phyloP scores from a whole-genome alignment of 2,329 filamentous ascomycete genomes.

The Aureobasidium sp. region DNA sequence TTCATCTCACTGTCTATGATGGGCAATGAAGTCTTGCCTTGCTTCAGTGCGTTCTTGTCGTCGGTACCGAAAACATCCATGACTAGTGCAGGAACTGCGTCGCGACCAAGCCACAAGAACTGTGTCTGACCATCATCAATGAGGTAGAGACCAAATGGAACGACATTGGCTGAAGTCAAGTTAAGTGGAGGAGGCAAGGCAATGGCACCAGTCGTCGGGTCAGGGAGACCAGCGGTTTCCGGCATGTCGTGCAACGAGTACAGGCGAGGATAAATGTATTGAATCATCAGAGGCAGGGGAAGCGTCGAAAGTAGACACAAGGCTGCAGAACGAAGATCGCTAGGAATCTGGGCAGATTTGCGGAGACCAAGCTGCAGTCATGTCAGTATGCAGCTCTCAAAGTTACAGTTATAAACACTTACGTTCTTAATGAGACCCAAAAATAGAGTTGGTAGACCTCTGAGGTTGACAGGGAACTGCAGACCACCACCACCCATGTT shows the following conservation, averaged over 20 bases:
- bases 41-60: constrained; percentile 74
- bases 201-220: constrained; percentile 80
- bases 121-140: constrained; percentile 97
- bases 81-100: constrained; percentile 82
- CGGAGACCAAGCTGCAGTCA: constrained; percentile 58
- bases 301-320: constrained; percentile 91
- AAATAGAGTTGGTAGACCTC: constrained; percentile 82
- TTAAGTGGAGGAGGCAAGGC: constrained; percentile 77
- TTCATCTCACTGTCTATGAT: constrained; percentile 94
- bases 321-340: constrained; percentile 85
- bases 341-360: constrained; percentile 88
- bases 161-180: constrained; percentile 78
- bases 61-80: constrained; percentile 82
- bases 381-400: constrained; percentile 16
- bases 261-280: constrained; percentile 61
- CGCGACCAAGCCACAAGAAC: constrained; percentile 92
- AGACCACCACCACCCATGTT: constrained; percentile 89
- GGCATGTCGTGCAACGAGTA: constrained; percentile 96
- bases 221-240: constrained; percentile 77
- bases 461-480: constrained; percentile 88
- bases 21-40: constrained; percentile 81
- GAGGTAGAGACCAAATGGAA: constrained; percentile 85
- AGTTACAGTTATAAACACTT: constrained; percentile 26
- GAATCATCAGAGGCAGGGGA: constrained; percentile 78
- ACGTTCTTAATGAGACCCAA: constrained; percentile 94